phyloP scores from a whole-genome alignment of 164 flowering plant species.

The Stephania cephalantha region DNA sequence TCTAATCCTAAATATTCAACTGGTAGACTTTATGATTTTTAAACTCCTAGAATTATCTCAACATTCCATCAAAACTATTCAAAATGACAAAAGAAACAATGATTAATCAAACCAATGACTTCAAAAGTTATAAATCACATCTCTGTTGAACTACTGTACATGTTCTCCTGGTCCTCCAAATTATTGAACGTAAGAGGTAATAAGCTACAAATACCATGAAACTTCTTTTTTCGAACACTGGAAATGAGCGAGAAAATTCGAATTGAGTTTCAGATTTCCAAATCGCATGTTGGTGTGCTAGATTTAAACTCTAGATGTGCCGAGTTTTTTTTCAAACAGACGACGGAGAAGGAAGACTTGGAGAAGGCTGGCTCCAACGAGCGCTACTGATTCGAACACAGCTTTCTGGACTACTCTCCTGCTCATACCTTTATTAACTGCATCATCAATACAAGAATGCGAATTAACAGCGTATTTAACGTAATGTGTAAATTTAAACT shows the following conservation, averaged over 20 bases:
- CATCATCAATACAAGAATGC: constrained; percentile 42
- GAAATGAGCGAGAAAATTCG: not conserved
- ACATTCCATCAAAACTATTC: no score
- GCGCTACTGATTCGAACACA: constrained; percentile 67
- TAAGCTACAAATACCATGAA: not conserved
- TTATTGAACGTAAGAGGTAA: not conserved
- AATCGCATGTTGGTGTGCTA: not conserved
- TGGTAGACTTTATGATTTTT: no score
- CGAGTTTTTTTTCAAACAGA: constrained; percentile 81
- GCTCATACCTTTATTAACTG: constrained; percentile 95
- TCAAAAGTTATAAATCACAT: not conserved
- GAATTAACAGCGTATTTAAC: not conserved
- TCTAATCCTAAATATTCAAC: no score
- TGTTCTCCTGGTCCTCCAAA: not conserved
- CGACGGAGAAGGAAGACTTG: constrained; percentile 86
- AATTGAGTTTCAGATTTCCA: not conserved
- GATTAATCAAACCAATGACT: not conserved
- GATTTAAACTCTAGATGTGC: constrained; percentile 58
- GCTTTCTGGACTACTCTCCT: constrained; percentile 81
- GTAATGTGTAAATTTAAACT: not conserved
- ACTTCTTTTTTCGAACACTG: not conserved
- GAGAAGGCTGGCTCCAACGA: constrained; percentile 70
- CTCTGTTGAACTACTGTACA: not conserved
- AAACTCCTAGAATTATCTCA: no score
- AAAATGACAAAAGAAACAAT: no score